Evolutionary conservation across 768 basidiomycete genomes (phyloP).

Genomic region (Pleurotus pulmonarius): DNA sequence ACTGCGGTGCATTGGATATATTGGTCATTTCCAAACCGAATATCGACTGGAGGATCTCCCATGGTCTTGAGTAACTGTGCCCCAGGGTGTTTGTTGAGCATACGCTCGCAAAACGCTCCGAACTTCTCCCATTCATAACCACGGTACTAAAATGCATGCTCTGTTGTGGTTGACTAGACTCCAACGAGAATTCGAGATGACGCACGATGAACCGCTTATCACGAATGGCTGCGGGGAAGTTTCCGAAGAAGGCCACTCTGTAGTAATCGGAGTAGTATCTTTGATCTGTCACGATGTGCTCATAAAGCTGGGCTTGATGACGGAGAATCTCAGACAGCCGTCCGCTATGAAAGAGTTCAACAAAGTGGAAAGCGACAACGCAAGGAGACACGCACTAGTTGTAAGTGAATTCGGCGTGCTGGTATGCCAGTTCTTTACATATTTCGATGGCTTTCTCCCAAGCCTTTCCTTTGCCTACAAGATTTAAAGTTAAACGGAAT

Average conservation of each 20-base stretch:
- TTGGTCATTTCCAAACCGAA: constrained; percentile 74
- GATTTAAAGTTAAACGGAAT: background rate
- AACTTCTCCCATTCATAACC: constrained; percentile 96
- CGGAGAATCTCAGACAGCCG: constrained; percentile 82
- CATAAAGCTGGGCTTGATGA: constrained; percentile 84
- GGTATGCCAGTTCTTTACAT: constrained; percentile 85
- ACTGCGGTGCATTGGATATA: constrained; percentile 90
- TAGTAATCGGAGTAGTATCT: constrained; percentile 92
- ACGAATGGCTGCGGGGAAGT: constrained; percentile 80
- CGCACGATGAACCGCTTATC: constrained; percentile 89
- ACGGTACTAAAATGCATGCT: constrained; percentile 58
- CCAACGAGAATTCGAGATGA: constrained; percentile 8
- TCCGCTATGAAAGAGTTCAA: constrained; percentile 38
- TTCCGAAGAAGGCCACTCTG: constrained; percentile 90
- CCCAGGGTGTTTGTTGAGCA: constrained; percentile 86
- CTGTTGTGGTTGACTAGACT: too few relatives aligned
- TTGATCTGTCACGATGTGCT: constrained; percentile 80
- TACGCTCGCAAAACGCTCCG: constrained; percentile 83
- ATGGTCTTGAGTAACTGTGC: constrained; percentile 73
- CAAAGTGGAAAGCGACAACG: constrained; percentile 3
- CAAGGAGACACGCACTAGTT: constrained; percentile 63
- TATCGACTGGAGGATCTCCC: constrained; percentile 77
- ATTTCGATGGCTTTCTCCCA: constrained; percentile 94
- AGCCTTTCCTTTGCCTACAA: constrained; percentile 88
- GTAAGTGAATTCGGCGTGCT: constrained; percentile 87